phyloP scores from a whole-genome alignment of 805 yeast genomes.

The Cyberlindnera xylosilytica region DNA sequence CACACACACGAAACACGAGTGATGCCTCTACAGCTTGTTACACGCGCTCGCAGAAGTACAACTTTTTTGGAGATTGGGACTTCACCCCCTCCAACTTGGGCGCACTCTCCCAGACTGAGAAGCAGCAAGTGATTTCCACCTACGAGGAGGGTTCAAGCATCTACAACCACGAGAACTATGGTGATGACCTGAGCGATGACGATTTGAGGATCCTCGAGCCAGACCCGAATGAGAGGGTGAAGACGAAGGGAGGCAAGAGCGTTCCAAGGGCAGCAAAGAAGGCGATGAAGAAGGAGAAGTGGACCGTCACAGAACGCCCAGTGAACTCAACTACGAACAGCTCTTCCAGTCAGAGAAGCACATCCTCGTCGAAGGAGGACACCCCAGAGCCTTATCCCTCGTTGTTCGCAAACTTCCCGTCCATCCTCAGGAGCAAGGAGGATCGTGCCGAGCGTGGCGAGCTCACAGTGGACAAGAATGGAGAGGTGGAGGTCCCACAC shows the following conservation, averaged over 20 bases:
- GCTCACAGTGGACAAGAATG: not conserved
- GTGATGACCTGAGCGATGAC: conserved; percentile 17
- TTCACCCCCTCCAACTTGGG: not conserved
- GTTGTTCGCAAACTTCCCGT: conserved; percentile 1
- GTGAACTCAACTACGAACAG: too few relatives aligned
- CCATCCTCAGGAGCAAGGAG: not conserved
- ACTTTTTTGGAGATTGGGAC: conserved; percentile 1
- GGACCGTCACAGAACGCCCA: not conserved
- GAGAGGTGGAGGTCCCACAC: not conserved
- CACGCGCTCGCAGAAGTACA: not conserved
- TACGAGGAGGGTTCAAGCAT: conserved; percentile 7
- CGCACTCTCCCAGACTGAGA: not conserved
- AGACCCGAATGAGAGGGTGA: not conserved
- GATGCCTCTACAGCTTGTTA: too few relatives aligned
- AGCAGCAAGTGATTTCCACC: not conserved
- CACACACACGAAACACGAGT: too few relatives aligned
- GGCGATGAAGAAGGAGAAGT: not conserved
- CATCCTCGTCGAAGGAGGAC: not conserved
- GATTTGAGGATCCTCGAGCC: conserved; percentile 5
- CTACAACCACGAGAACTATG: conserved; percentile 11
- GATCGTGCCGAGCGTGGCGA: conserved; percentile 7
- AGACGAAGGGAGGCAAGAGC: not conserved
- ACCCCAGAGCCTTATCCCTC: too few relatives aligned
- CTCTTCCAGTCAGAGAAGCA: not conserved
- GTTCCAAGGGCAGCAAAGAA: not conserved